Evolutionary conservation across 108 stramenopile species (phyloP).

Genomic region (Asterionellopsis glacialis): DNA sequence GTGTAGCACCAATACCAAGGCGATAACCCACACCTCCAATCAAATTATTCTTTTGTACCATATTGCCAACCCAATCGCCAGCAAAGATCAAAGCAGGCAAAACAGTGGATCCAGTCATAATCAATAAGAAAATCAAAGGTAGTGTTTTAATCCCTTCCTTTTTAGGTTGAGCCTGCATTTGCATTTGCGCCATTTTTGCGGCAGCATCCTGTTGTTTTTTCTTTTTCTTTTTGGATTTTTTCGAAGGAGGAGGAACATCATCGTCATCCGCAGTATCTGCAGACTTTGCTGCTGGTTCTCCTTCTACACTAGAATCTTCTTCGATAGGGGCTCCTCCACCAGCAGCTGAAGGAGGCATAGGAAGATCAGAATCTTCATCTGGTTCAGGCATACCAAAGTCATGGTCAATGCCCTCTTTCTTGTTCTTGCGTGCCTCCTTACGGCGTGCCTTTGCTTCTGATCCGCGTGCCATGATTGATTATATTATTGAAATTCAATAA

Average conservation of each 20-base stretch:
- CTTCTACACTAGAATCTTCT: conserved; percentile 29
- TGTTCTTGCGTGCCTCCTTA: conserved; percentile 57
- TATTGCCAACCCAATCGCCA: conserved; percentile 55
- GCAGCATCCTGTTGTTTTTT: conserved; percentile 16
- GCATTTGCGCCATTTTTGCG: conserved; percentile 9
- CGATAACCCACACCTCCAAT: conserved; percentile 63
- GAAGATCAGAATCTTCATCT: conserved; percentile 20
- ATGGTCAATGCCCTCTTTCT: conserved; percentile 44
- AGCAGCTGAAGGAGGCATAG: conserved; percentile 29
- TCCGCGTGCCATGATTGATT: conserved; percentile 64
- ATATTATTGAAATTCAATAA: no score
- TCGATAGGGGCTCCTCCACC: conserved; percentile 10
- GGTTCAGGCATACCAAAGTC: conserved; percentile 14
- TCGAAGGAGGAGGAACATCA: conserved; percentile 5
- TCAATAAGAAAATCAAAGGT: conserved; percentile 74
- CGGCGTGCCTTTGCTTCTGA: conserved; percentile 64
- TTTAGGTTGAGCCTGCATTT: conserved; percentile 11
- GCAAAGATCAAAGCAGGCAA: conserved; percentile 74
- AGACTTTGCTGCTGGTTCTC: conserved; percentile 1
- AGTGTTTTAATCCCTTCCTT: conserved; percentile 70
- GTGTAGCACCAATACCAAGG: conserved; percentile 76
- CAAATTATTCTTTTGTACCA: conserved; percentile 52
- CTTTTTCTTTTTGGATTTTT: conserved; percentile 28
- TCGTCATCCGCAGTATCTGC: conserved; percentile 22
- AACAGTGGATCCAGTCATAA: conserved; percentile 78